Evolutionary conservation across 352 stramenopile genomes (phyloP).

Genomic region (Halophytophthora polymorphica): DNA sequence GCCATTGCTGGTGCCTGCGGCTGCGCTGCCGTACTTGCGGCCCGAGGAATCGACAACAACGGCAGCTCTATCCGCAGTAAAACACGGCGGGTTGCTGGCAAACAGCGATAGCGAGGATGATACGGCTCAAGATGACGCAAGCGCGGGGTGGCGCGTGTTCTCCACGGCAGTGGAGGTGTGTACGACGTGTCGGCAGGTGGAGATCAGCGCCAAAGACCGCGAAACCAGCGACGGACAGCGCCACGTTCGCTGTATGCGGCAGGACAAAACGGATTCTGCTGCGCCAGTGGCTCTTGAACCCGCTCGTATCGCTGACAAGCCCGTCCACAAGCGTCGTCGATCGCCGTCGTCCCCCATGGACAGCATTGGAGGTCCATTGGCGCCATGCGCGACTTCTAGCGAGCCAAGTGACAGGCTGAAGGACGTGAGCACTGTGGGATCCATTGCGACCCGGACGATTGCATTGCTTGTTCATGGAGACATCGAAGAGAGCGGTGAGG

Average conservation of each 20-base stretch:
- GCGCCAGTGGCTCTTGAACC: constrained; percentile 9
- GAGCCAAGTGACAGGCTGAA: constrained; percentile 3
- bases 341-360: constrained; percentile 2
- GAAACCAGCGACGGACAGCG: constrained; percentile 10
- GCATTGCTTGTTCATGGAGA: constrained; percentile 29
- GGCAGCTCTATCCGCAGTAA: constrained; percentile 1
- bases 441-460: constrained; percentile 36
- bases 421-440: constrained; percentile 15
- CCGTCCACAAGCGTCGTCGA: constrained; percentile 24
- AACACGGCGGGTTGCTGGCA: not conserved
- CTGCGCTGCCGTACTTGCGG: constrained; percentile 22
- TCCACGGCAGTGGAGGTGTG: constrained; percentile 49
- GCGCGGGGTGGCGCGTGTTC: constrained; percentile 30
- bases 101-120: constrained; percentile 5
- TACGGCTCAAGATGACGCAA: constrained; percentile 5
- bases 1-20: constrained; percentile 36
- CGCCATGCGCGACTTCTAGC: constrained; percentile 17
- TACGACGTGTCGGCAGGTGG: constrained; percentile 49
- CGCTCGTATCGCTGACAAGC: constrained; percentile 9
- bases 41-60: not conserved
- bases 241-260: constrained; percentile 34
- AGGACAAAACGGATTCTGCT: constrained; percentile 2
- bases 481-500: not conserved
- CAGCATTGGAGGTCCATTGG: constrained; percentile 10
- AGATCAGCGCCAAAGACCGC: constrained; percentile 33